Conservation (phyloP, 192 early-diverging fungal genomes). For the Entophlyctis luteolus region DNA sequence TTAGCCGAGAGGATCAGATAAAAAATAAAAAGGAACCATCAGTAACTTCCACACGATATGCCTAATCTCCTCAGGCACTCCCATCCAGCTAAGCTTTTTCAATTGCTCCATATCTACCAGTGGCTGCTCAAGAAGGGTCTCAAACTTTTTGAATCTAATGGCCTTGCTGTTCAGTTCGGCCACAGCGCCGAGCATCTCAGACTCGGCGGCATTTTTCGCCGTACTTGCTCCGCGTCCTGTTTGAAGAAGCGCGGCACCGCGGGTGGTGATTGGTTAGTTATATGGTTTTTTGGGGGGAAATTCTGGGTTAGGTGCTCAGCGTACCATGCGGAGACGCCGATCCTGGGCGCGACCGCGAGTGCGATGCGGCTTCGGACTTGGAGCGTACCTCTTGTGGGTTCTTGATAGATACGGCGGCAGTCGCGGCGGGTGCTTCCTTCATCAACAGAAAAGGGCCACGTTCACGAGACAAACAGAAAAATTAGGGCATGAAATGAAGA, state of each 20-base stretch:
- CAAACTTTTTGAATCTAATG: constrained; percentile 59
- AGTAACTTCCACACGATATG: constrained; percentile 90
- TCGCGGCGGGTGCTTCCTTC: too few species aligned
- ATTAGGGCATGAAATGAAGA: too few species aligned
- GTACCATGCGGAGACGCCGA: background rate
- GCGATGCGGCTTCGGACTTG: background rate
- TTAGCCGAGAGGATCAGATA: background rate
- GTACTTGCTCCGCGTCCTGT: background rate
- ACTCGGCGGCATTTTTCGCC: constrained; percentile 4
- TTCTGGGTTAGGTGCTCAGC: background rate
- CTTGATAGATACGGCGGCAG: background rate
- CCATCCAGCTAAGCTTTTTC: constrained; percentile 85
- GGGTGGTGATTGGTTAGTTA: background rate
- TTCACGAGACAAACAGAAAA: too few species aligned
- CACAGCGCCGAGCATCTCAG: constrained; percentile 47
- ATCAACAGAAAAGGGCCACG: too few species aligned
- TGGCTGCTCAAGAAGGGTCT: constrained; percentile 47
- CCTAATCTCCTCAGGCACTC: constrained; percentile 81
- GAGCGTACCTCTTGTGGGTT: background rate
- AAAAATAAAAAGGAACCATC: constrained; percentile 48
- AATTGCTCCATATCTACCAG: constrained; percentile 65
- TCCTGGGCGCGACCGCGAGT: background rate
- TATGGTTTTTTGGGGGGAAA: background rate
- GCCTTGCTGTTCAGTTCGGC: constrained; percentile 51
- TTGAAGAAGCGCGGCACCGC: background rate